Evolutionary conservation across 352 stramenopile species (phyloP), one percentile per base, ranked within the genome.

Genomic region (Globisporangium paroecandrum): DNA sequence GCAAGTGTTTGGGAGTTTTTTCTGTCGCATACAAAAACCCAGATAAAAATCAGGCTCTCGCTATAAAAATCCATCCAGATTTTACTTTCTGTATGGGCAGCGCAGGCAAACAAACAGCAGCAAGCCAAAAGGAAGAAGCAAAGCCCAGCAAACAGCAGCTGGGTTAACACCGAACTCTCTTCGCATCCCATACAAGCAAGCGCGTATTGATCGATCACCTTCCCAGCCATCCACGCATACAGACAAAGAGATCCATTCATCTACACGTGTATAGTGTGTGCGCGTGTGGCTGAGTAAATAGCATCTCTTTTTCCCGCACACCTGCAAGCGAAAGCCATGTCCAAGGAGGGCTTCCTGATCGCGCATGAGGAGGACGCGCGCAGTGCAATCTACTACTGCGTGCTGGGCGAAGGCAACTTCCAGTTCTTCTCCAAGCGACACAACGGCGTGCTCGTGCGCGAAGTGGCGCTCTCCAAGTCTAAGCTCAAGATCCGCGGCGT

Each of bases 311-410:
- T 7, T 20, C 43, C 8, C 15, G 12, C 13, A 5, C 27, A 32
- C 10, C 18, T 22, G 3, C 29, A 38, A n/a, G 29, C 2, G 12
- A 43, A 18, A 24, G 6, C 6, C 64, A 95, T 96, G 88, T 91
- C 83, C 15, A 93, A 93, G 76, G 85, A 96, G 77, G 88, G 85
- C 5, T 96, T 89, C 66, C 66, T 96, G 36, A 70, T 93, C 46
- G 69, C 83, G 34, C 88, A 96, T 62, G 88, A 94, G 49, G 78
- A 87, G 38, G 75, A 76, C 10, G 79, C 73, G 51, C 81, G 82
- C 46, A 89, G 79, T 64, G 69, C 82, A 41, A 87, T 94, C 49
- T 89, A 89, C 75, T 96, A 92, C 69, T 89, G 81, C 69, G 82
- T 94, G 55, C 70, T 96, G 29, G 82, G 79, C 47, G 86, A 94